Evolutionary conservation across 176 grass and related monocot genomes (phyloP).

Genomic region (Oryza coarctata): DNA sequence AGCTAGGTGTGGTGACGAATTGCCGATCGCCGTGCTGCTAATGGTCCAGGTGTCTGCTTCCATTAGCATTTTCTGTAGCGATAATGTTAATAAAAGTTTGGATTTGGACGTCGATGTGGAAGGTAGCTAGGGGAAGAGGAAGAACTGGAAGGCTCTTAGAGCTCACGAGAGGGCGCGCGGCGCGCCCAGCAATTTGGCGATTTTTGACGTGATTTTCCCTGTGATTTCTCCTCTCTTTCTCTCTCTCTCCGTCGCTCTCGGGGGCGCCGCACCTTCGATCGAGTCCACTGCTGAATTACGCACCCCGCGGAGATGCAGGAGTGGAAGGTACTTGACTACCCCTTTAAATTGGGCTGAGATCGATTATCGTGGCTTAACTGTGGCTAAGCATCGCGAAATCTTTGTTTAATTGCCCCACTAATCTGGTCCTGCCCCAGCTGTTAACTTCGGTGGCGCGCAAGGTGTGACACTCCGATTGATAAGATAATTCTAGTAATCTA

Average conservation of each 20-base stretch:
- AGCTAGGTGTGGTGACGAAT: not conserved
- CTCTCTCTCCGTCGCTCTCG: not conserved
- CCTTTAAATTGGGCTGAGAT: not conserved
- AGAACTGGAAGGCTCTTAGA: not conserved
- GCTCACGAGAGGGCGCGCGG: slow-evolving; percentile 16
- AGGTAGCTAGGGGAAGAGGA: not conserved
- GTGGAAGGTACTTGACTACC: not conserved
- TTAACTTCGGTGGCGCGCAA: slow-evolving; percentile 11
- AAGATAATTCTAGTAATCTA: not conserved
- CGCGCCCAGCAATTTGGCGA: not conserved
- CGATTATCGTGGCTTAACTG: slow-evolving; percentile 25
- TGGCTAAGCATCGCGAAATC: not conserved
- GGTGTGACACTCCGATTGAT: not conserved
- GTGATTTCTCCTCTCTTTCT: not conserved
- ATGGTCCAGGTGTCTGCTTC: slow-evolving; percentile 35
- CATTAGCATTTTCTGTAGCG: not conserved
- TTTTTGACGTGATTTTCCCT: slow-evolving; percentile 16
- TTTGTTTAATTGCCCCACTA: slow-evolving; percentile 24
- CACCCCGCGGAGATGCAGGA: not conserved
- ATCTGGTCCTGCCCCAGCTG: slow-evolving; percentile 7
- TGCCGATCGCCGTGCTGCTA: not conserved
- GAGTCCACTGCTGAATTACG: not conserved
- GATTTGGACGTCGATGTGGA: slow-evolving; percentile 35
- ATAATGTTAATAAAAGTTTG: slow-evolving; percentile 33
- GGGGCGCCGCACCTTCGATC: not conserved